A percentile compares a stretch with the other conserved stretches of the same genome.
Evolutionary conservation across 441 rosid species (phyloP).

Genomic region (Pelargonium fulgidum): DNA sequence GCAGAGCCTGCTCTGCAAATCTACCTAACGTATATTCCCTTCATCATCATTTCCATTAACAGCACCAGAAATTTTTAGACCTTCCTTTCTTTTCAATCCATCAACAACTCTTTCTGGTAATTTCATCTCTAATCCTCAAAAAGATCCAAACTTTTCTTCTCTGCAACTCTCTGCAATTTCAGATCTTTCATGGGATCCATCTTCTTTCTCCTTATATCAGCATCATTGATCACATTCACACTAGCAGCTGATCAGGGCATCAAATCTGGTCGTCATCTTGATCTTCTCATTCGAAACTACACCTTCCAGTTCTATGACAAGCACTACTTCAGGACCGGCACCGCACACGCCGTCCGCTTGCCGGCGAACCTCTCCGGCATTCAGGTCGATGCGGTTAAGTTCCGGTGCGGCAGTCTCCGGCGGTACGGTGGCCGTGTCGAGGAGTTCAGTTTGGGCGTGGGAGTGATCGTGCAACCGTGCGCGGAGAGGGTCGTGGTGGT

Average conservation of each 20-base stretch:
- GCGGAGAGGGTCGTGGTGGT: slow-evolving; percentile 71
- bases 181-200: slow-evolving; percentile 41
- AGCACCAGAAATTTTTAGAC: background rate
- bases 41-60: background rate
- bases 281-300: slow-evolving; percentile 68
- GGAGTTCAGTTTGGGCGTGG: slow-evolving; percentile 62
- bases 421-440: slow-evolving; percentile 65
- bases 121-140: slow-evolving; percentile 7
- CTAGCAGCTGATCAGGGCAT: slow-evolving; percentile 34
- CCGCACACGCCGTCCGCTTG: slow-evolving; percentile 40
- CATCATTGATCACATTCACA: slow-evolving; percentile 20
- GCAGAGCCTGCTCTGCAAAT: background rate
- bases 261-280: slow-evolving; percentile 49
- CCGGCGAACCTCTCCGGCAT: slow-evolving; percentile 74
- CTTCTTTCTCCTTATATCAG: slow-evolving; percentile 32
- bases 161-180: slow-evolving; percentile 12
- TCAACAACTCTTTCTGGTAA: background rate
- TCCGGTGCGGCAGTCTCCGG: slow-evolving; percentile 73
- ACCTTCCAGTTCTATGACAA: slow-evolving; percentile 48
- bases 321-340: slow-evolving; percentile 46
- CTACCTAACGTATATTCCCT: background rate
- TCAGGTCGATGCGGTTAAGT: slow-evolving; percentile 49
- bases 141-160: slow-evolving; percentile 17
- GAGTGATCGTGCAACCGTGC: slow-evolving; percentile 61
- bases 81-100: background rate